Base-by-base conservation (phyloP, 2,329 filamentous ascomycete genomes). In the Talaromyces sp. region DNA sequence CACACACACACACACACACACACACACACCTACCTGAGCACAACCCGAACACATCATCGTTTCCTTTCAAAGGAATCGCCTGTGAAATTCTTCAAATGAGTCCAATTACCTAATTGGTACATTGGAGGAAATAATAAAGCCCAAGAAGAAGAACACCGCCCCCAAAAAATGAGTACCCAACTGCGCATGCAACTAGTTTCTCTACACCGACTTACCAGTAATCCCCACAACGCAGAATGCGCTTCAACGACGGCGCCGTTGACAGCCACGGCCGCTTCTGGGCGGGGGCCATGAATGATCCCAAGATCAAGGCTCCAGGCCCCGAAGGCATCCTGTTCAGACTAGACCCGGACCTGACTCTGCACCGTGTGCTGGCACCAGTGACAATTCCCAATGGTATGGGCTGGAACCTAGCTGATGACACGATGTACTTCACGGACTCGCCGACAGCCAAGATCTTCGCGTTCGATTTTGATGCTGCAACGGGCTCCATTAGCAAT, bases 211-310 rank as follows among this genome's bases (percentile, higher is more conserved):
- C 48, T 49, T 33, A 46, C 39, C 22, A 10, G 33, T 35, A 47
- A 16, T n/a, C n/a, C 35, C 45, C 33, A 29, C 24, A 20, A 51
- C 46, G 49, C 60, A 82, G 74, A 41, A 77, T 77, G 75, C 78
- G 88, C 49, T 81, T 81, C 71, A 96, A 96, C 68, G 92, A 96
- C 67, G 91, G 91, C 42, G 88, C 86, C 4, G 85, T 90, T 47
- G 91, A 96, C 67, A 86, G 85, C 22, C 81, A 86, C 57, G 91
- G 92, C 29, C 80, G 90, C 30, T 94, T 93, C 75, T 96, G 90
- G 88, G 80, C 91, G 5, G 90, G 91, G 7, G 84, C 84, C 57
- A 96, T 96, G 89, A 94, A 90, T 57, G 90, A 96, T 66, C 87
- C 90, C 50, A 77, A 86, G 65, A 77, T 84, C 41, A 82, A 87